These are phyloP conservation scores for Bruguiera parviflora DNA, from an alignment of 345 rosid genomes.

Conservation along the genomic window DNA sequence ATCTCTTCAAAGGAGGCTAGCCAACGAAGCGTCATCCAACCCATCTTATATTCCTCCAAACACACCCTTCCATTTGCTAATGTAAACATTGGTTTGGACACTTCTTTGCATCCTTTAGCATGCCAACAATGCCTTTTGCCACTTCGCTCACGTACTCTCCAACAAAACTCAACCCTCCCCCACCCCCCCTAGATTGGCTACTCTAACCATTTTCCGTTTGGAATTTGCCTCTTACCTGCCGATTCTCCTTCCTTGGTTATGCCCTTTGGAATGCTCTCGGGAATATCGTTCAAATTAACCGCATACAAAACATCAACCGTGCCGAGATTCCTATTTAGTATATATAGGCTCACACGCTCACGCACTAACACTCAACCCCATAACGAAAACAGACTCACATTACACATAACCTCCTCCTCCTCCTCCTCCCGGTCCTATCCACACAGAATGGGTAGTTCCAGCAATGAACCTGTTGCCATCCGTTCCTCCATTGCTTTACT, in stretches of 20 bases:
- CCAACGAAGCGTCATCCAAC: conserved; percentile 22
- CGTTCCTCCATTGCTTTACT: conserved; percentile 65
- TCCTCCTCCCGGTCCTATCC: too few species aligned
- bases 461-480: conserved; percentile 37
- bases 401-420: too few species aligned
- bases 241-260: conserved; percentile 31
- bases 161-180: neutral
- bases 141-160: conserved; percentile 22
- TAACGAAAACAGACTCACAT: too few species aligned
- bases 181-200: conserved; percentile 42
- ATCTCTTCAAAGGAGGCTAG: neutral
- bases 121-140: conserved; percentile 28
- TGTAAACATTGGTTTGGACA: conserved; percentile 53
- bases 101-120: conserved; percentile 35
- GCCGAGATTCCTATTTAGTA: too few species aligned
- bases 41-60: conserved; percentile 54
- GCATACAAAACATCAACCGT: too few species aligned
- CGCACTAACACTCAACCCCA: too few species aligned
- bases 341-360: too few species aligned
- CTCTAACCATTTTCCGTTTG: conserved; percentile 48
- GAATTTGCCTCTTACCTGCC: conserved; percentile 47
- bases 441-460: conserved; percentile 38
- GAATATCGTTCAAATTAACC: neutral
- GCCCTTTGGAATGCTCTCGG: neutral
- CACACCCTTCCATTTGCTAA: conserved; percentile 74